phyloP scores from a whole-genome alignment of 495 filamentous ascomycete genomes.

The Penicillium herquei region DNA sequence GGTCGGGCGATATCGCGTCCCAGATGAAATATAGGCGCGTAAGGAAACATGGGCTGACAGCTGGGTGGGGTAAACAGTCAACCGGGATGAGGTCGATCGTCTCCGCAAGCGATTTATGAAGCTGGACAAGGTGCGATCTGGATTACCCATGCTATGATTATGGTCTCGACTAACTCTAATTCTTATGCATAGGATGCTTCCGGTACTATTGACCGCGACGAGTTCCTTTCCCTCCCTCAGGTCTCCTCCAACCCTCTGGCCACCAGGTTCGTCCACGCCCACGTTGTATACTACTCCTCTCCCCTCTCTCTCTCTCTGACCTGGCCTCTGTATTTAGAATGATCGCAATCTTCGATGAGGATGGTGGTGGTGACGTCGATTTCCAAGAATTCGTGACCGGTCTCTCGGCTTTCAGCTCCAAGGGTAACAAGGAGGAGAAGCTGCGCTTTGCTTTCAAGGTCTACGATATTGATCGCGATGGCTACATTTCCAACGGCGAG shows the following conservation, averaged over 20 bases:
- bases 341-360: constrained; percentile 99
- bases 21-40: background rate
- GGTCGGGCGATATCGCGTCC: background rate
- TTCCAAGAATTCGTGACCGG: constrained; percentile 99
- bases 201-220: constrained; percentile 96
- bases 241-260: constrained; percentile 97
- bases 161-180: background rate
- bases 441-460: constrained; percentile 97
- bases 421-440: constrained; percentile 99
- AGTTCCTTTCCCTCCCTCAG: constrained; percentile 95
- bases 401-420: constrained; percentile 90
- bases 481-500: constrained; percentile 98
- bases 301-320: too few relatives aligned
- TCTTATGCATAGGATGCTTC: constrained; percentile 73
- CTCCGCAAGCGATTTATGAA: constrained; percentile 99
- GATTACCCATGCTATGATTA: background rate
- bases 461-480: constrained; percentile 98
- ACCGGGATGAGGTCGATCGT: constrained; percentile 93
- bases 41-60: constrained; percentile 15
- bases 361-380: constrained; percentile 96
- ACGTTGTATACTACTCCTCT: background rate
- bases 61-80: constrained; percentile 57
- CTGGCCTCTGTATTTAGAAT: constrained; percentile 54
- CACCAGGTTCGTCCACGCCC: constrained; percentile 62
- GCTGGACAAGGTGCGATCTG: constrained; percentile 77